phyloP scores from a whole-genome alignment of 306 rosid species.

The Corylus avellana region DNA sequence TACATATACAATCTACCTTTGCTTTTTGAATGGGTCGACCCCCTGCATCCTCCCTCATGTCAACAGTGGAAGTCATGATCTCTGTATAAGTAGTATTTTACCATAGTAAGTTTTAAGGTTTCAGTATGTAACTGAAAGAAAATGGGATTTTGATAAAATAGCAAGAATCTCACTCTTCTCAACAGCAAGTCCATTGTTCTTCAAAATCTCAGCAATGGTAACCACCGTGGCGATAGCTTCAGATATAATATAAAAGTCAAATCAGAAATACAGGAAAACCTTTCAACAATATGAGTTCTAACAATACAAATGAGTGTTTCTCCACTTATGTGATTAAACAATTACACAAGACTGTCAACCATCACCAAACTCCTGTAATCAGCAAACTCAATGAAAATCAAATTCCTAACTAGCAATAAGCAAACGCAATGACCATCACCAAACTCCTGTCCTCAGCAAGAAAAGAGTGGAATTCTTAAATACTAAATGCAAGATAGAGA shows the following conservation, averaged over 20 bases:
- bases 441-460: background rate
- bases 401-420: background rate
- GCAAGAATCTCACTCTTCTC: slow-evolving; percentile 61
- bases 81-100: slow-evolving; percentile 35
- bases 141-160: background rate
- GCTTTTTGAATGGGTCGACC: slow-evolving; percentile 79
- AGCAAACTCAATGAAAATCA: background rate
- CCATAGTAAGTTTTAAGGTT: slow-evolving; percentile 8
- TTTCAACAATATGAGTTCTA: background rate
- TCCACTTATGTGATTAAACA: background rate
- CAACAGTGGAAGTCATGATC: slow-evolving; percentile 67
- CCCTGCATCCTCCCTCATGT: slow-evolving; percentile 67
- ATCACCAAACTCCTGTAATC: no score
- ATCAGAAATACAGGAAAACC: background rate
- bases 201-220: slow-evolving; percentile 76
- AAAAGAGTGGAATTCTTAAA: background rate
- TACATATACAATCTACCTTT: slow-evolving; percentile 41
- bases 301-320: background rate
- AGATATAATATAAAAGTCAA: slow-evolving; percentile 2
- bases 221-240: slow-evolving; percentile 84
- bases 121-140: background rate
- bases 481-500: background rate
- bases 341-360: background rate
- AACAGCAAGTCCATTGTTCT: slow-evolving; percentile 74
- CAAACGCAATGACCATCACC: background rate